A percentile compares a stretch with the other conserved stretches of the same genome.
Evolutionary conservation across 805 yeast genomes (phyloP).

Genomic region (Yarrowia sp.): DNA sequence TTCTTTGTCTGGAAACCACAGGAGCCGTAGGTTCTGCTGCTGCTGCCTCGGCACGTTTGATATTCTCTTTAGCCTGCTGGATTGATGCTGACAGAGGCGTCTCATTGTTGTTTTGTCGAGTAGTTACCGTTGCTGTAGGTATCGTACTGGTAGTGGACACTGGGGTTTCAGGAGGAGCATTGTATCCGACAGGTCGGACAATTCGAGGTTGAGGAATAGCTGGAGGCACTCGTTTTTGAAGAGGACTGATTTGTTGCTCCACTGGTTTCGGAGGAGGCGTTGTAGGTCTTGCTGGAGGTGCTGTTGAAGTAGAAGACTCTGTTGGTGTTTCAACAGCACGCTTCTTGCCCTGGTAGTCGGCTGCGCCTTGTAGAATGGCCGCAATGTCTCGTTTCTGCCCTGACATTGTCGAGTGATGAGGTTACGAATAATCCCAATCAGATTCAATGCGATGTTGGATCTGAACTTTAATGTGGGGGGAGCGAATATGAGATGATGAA

Average conservation of each 20-base stretch:
- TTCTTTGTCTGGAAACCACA: background rate
- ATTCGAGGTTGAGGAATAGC: conserved; percentile 11
- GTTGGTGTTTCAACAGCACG: background rate
- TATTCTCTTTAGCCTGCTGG: background rate
- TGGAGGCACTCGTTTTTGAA: conserved; percentile 9
- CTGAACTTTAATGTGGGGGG: conserved; percentile 30
- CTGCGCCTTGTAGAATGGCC: background rate
- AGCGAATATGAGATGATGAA: too few species aligned
- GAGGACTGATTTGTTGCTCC: background rate
- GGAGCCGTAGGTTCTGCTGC: conserved; percentile 9
- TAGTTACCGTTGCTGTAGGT: background rate
- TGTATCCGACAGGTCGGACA: conserved; percentile 19
- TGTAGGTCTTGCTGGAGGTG: background rate
- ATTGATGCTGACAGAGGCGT: background rate
- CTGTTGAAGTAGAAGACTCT: background rate
- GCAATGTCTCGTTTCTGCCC: conserved; percentile 17
- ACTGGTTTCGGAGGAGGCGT: conserved; percentile 10
- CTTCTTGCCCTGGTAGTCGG: conserved; percentile 10
- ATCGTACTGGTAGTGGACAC: background rate
- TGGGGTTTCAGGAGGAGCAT: background rate
- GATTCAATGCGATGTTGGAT: background rate
- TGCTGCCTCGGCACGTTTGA: conserved; percentile 9
- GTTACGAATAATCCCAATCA: too few species aligned
- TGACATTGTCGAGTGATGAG: background rate
- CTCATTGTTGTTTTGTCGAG: conserved; percentile 2